A percentile compares a stretch with the other conserved stretches of the same genome.
Evolutionary conservation across 345 rosid genomes (phyloP).

Genomic region (Acer campestre): DNA sequence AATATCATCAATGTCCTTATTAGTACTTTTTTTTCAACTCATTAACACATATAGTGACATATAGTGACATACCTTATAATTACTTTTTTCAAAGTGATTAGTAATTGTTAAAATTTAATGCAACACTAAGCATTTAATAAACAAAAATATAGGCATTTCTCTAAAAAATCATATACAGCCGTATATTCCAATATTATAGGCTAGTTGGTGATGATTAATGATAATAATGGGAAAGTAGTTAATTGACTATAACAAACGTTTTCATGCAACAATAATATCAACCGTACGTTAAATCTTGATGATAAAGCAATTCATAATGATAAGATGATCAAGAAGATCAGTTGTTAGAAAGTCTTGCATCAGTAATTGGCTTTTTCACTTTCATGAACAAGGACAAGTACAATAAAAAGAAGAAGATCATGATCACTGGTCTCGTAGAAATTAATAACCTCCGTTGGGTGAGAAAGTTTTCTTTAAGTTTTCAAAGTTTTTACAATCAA

Average conservation of each 20-base stretch:
- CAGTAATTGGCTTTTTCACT: conserved; percentile 4
- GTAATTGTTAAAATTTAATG: too few species aligned
- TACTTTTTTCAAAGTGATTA: too few species aligned
- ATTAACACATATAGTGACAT: too few species aligned
- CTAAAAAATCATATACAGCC: too few species aligned
- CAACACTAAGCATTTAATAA: too few species aligned
- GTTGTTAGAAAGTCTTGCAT: conserved; percentile 20
- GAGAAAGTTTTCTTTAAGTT: not conserved
- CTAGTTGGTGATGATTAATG: not conserved
- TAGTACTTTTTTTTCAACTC: too few species aligned
- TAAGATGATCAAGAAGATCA: not conserved
- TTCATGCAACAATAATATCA: conserved; percentile 5
- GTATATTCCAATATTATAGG: not conserved
- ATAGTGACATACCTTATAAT: too few species aligned
- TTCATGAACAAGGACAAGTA: not conserved
- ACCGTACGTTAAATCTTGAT: not conserved
- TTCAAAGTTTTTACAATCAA: not conserved
- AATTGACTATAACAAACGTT: not conserved
- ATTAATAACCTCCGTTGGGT: conserved; percentile 9
- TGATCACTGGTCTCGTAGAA: not conserved
- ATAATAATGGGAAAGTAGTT: not conserved
- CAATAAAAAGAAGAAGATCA: not conserved
- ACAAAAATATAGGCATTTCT: too few species aligned
- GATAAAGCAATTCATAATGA: conserved; percentile 6
- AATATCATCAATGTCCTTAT: too few species aligned